A percentile compares a stretch with the other conserved stretches of the same genome.
phyloP scores from a whole-genome alignment of 2,329 filamentous ascomycete species.

The Fusarium tjaetaba region DNA sequence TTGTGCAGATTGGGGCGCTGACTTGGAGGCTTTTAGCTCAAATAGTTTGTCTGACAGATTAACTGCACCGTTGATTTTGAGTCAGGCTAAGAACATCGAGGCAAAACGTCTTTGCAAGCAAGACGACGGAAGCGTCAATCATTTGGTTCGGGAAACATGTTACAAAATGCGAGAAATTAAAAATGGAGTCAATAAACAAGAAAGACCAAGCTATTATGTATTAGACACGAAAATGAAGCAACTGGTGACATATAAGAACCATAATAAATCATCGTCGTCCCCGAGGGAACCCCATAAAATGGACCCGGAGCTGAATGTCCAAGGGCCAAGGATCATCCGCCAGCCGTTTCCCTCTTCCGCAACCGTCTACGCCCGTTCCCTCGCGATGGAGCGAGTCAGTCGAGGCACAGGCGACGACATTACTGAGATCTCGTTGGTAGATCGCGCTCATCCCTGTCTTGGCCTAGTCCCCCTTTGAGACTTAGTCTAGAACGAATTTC shows the following conservation, averaged over 20 bases:
- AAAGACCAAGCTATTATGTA: not conserved
- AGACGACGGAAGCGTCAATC: not conserved
- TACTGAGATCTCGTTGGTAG: not conserved
- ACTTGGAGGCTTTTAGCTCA: not conserved
- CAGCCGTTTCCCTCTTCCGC: not conserved
- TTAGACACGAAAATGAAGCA: not conserved
- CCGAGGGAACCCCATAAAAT: not conserved
- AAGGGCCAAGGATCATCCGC: not conserved
- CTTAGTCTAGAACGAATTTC: not conserved
- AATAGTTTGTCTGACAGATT: not conserved
- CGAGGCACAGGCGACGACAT: not conserved
- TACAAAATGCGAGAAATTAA: not conserved
- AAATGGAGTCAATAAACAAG: not conserved
- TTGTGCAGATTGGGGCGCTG: not conserved
- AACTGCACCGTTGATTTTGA: not conserved
- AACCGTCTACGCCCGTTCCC: not conserved
- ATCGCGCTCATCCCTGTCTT: not conserved
- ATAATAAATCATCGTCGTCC: not conserved
- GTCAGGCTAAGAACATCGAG: not conserved
- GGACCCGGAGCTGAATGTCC: not conserved
- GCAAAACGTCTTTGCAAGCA: not conserved
- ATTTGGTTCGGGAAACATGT: rapidly evolving
- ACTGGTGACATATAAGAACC: not conserved
- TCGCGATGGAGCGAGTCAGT: not conserved
- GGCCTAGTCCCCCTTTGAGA: not conserved